A percentile compares a stretch with the other conserved stretches of the same genome.
Conservation (phyloP, 345 rosid genomes). For the Citrus maxima region DNA sequence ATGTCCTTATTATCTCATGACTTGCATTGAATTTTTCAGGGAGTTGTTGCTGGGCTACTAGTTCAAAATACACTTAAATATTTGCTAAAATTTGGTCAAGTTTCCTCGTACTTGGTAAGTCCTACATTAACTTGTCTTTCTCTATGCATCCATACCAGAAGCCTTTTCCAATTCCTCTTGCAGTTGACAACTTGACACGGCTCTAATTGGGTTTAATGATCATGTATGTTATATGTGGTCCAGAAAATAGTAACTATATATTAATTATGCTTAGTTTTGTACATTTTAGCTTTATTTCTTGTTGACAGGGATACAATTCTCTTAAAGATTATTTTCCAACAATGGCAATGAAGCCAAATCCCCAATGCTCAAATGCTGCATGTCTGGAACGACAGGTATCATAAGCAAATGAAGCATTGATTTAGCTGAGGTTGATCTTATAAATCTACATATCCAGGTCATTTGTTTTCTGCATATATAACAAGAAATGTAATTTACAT, state of each 20-base stretch:
- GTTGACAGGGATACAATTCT: conserved; percentile 82
- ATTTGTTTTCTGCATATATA: conserved; percentile 12
- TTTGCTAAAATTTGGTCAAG: conserved; percentile 78
- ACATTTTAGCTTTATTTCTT: conserved; percentile 16
- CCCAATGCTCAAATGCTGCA: conserved; percentile 85
- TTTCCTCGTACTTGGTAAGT: conserved; percentile 84
- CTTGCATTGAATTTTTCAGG: conserved; percentile 45
- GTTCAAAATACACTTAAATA: conserved; percentile 90
- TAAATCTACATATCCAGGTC: conserved; percentile 4
- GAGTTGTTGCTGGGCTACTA: conserved; percentile 93
- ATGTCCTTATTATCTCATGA: conserved; percentile 4
- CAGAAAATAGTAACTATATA: not conserved
- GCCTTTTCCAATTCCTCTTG: not conserved
- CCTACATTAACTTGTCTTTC: conserved; percentile 11
- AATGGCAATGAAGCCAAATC: conserved; percentile 95
- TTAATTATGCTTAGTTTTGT: conserved; percentile 8
- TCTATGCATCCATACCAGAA: not conserved
- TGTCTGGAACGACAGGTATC: conserved; percentile 92
- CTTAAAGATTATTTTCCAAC: conserved; percentile 95
- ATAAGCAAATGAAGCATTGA: conserved; percentile 9
- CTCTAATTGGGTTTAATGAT: not conserved
- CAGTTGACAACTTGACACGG: not conserved
- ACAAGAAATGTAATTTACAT: conserved; percentile 3
- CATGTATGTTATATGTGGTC: not conserved
- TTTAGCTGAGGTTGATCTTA: not conserved